A percentile compares a stretch with the other conserved stretches of the same genome.
phyloP scores from a whole-genome alignment of 805 yeast genomes.

The Saccharomycopsis olivae region DNA sequence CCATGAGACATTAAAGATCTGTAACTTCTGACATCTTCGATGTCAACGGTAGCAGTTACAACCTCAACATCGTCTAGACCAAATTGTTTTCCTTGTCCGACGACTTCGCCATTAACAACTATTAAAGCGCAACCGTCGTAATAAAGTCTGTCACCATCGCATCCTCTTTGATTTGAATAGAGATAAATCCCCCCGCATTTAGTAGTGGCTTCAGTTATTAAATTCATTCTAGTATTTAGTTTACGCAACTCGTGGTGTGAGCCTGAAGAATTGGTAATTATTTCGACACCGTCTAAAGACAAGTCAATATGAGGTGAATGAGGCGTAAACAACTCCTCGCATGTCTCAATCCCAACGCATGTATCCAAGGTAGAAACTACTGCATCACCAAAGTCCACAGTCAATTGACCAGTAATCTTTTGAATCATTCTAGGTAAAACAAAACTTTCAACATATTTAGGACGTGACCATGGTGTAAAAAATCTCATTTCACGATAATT shows the following conservation, averaged over 20 bases:
- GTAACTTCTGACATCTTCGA: conserved; percentile 82
- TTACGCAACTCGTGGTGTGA: conserved; percentile 96
- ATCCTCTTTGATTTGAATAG: conserved; percentile 92
- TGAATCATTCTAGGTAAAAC: conserved; percentile 63
- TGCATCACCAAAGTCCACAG: conserved; percentile 84
- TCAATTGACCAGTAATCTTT: conserved; percentile 51
- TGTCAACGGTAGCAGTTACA: conserved; percentile 85
- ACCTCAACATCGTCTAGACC: conserved; percentile 89
- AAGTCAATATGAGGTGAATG: conserved; percentile 87
- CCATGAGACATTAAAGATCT: conserved; percentile 68
- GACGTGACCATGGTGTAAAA: conserved; percentile 88
- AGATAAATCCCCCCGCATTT: conserved; percentile 95
- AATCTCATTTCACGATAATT: conserved; percentile 96
- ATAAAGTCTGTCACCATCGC: conserved; percentile 95
- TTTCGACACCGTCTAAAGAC: conserved; percentile 96
- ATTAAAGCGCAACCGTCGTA: conserved; percentile 97
- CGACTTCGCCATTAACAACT: conserved; percentile 81
- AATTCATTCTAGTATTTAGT: conserved; percentile 69
- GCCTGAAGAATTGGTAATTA: conserved; percentile 90
- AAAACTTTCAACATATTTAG: conserved; percentile 63
- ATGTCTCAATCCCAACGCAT: conserved; percentile 92
- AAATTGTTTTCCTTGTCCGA: conserved; percentile 91
- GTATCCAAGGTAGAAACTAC: conserved; percentile 78
- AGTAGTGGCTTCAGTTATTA: conserved; percentile 85
- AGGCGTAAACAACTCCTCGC: conserved; percentile 96